Evolutionary conservation across 2,329 filamentous ascomycete genomes (phyloP).

Genomic region (Botrytis paeoniae): DNA sequence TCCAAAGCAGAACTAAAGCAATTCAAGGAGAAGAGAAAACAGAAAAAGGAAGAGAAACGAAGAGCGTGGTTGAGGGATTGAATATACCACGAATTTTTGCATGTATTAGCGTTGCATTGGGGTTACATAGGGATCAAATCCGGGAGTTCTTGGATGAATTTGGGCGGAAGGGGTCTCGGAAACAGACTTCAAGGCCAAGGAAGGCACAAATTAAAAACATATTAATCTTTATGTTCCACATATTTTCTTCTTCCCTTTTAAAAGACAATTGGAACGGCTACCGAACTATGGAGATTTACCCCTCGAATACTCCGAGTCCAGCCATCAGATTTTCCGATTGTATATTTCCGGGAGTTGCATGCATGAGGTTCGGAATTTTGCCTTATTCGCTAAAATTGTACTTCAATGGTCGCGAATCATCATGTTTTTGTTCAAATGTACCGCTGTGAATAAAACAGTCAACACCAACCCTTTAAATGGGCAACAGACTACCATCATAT

Average conservation of each 20-base stretch:
- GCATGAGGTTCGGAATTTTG: background rate
- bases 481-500: background rate
- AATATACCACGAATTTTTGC: conserved; percentile 10
- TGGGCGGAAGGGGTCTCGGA: background rate
- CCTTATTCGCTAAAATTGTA: background rate
- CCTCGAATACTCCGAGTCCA: background rate
- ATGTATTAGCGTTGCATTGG: background rate
- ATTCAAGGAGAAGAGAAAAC: conserved; percentile 85
- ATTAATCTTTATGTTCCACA: background rate
- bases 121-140: background rate
- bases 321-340: background rate
- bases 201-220: background rate
- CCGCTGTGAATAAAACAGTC: background rate
- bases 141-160: conserved; percentile 7
- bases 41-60: conserved; percentile 91
- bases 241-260: background rate
- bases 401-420: background rate
- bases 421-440: background rate
- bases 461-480: background rate
- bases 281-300: background rate
- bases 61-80: conserved; percentile 68
- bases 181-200: background rate
- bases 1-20: conserved; percentile 83
- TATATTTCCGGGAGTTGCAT: background rate
- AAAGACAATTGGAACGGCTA: background rate